Evolutionary conservation across 2,329 filamentous ascomycete genomes (phyloP), one percentile per base, ranked within the genome.

Genomic region (Botrytis tulipae): DNA sequence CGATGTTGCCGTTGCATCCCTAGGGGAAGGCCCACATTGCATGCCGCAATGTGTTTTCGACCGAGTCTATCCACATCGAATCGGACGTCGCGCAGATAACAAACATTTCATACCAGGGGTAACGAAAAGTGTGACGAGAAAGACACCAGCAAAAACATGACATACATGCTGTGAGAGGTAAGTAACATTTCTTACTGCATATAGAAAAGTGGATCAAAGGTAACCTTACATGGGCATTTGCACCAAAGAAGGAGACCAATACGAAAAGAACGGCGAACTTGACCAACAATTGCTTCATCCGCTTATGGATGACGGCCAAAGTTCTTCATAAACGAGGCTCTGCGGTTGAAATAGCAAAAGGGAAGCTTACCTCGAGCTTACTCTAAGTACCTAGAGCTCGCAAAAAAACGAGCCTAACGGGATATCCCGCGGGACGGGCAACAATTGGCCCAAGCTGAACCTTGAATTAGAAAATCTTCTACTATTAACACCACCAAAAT

Each of bases 141-240:
- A 48, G 25, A 25, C 48, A 72, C 60, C 46, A 65, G n/a, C 35
- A 57, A 65, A 68, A 72, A 61, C 71, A 61, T 72, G 71, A 51
- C 62, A 68, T 72, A 40, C 16, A 68, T 72, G 62, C 22, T 68
- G 71, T 72, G 71, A 68, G 57, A 72, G 70, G 70, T 32, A 66
- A 66, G 60, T 72, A 67, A 59, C 37, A 72, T 72, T 72, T 72
- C 62, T 72, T 48, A 72, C 63, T 72, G 71, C 63, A 72, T 71
- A 54, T 46, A 25, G 22, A 72, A 61, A 61, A 69, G 63, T 51
- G 62, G 71, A 69, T 35, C 51, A 22, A 60, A 44, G 35, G 46
- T 42, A 46, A 59, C 37, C 12, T n/a, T 37, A 46, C 48, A 72
- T 67, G 44, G 71, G 71, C 32, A 46, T 46, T 67, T 18, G 46